Conservation (phyloP, 169 alveolate species). For the Perkinsus chesapeaki region DNA sequence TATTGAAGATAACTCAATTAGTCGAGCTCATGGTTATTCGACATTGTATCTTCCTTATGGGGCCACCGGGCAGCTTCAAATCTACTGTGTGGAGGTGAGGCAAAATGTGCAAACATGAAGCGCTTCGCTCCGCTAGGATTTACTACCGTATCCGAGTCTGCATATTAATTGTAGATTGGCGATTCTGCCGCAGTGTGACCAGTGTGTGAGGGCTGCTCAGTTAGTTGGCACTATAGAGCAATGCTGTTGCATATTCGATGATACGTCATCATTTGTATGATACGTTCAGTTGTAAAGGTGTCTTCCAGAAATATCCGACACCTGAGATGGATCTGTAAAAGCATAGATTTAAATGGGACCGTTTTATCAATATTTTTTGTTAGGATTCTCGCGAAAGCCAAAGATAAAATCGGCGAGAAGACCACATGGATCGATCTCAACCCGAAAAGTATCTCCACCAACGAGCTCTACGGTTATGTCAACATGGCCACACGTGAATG, state of each 20-base stretch:
- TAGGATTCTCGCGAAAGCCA: constrained; percentile 80
- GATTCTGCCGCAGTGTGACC: no score
- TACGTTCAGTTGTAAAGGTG: no score
- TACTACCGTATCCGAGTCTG: no score
- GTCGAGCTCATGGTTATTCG: constrained; percentile 84
- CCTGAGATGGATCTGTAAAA: no score
- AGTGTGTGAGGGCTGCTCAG: no score
- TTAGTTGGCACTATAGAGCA: no score
- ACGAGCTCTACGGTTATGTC: constrained; percentile 85
- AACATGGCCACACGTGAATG: constrained; percentile 82
- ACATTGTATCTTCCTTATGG: constrained; percentile 93
- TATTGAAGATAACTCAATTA: constrained; percentile 80
- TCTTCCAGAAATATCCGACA: no score
- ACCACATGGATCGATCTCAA: constrained; percentile 81
- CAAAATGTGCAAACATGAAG: not conserved
- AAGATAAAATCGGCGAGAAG: constrained; percentile 76
- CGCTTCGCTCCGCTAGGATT: not conserved
- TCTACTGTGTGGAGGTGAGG: constrained; percentile 80
- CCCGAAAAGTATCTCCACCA: constrained; percentile 77
- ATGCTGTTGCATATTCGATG: no score
- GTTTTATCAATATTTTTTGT: not conserved
- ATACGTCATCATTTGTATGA: no score
- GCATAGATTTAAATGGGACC: no score
- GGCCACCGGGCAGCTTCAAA: constrained; percentile 90
- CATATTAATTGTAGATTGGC: no score